Evolutionary conservation across 1,139 yeast species (phyloP), one percentile per base, ranked within the genome.

Genomic region (Blastobotrys apis): DNA sequence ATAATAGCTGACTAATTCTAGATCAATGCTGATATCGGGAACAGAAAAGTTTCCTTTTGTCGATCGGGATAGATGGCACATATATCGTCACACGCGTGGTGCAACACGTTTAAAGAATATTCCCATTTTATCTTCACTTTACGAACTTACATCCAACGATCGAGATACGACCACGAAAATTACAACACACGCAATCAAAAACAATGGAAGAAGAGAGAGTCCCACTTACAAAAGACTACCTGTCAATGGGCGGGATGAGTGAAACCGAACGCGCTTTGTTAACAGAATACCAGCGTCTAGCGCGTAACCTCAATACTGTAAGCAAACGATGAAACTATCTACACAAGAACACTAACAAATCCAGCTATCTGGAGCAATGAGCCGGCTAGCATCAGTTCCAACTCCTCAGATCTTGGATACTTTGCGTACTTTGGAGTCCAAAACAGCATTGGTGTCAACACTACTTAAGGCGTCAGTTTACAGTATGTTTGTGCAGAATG

Each of bases 391-490:
- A 4, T 44, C 55, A 2, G 51, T 49, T 17, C 67, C 69, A 8
- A 60, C 66, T 3, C 57, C 66, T 31, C 68, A 67, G 38, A 63
- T 77, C 36, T 62, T 75, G 29, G 76, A 72, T 32, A 73, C 74
- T 44, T 58, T 78, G 51, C 66, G 81, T 25, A 67, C 66, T 23
- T 63, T 78, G 48, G 84, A 78, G 57, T 69, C 74, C 55, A 77
- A 78, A 50, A 66, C 76, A 25, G 79, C 80, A 1, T 63, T 78
- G 47, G 79, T 78, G n/a, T 74, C 75, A 50, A 78, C 82, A 3
- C 65, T 77, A 37, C 73, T 79, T 60, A 75, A 75, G 50, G 77
- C 81, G 1, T 78, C 82, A 0, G 81, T 79, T 4, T 78, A 77
- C 56, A 71, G 77, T 38, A 65, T 77, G 42, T 72, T 73, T 50